Conservation (phyloP, 2,329 filamentous ascomycete species). For the Neofusicoccum umdonicola region DNA sequence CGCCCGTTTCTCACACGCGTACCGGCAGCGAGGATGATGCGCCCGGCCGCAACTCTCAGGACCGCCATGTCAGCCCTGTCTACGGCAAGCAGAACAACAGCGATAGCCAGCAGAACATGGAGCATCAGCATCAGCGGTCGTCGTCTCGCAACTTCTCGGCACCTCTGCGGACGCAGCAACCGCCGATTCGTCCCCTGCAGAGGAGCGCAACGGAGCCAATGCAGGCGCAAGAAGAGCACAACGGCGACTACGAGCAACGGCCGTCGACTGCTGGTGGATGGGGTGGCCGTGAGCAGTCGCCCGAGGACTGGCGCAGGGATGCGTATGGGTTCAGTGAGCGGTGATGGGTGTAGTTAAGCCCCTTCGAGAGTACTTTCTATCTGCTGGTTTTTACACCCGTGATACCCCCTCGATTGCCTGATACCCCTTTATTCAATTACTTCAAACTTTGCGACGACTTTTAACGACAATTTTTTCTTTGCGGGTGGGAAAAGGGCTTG, state of each 20-base stretch:
- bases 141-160: slow-evolving; percentile 5
- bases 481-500: background rate
- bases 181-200: background rate
- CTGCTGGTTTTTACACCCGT: slow-evolving; percentile 4
- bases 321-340: background rate
- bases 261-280: background rate
- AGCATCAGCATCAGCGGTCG: background rate
- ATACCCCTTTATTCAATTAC: background rate
- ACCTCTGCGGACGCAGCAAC: background rate
- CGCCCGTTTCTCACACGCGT: background rate
- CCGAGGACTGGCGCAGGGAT: background rate
- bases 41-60: background rate
- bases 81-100: background rate
- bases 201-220: slow-evolving; percentile 3
- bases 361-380: background rate
- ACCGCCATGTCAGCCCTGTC: background rate
- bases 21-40: background rate
- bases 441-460: background rate
- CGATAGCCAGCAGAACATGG: background rate
- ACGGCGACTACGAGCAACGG: background rate
- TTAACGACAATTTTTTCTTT: background rate
- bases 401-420: slow-evolving; percentile 2
- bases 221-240: background rate
- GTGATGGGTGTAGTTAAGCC: background rate
- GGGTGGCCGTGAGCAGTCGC: background rate